A percentile compares a stretch with the other conserved stretches of the same genome.
phyloP scores from a whole-genome alignment of 129 eudicot species.

The Chrysanthemum lavandulifolium region DNA sequence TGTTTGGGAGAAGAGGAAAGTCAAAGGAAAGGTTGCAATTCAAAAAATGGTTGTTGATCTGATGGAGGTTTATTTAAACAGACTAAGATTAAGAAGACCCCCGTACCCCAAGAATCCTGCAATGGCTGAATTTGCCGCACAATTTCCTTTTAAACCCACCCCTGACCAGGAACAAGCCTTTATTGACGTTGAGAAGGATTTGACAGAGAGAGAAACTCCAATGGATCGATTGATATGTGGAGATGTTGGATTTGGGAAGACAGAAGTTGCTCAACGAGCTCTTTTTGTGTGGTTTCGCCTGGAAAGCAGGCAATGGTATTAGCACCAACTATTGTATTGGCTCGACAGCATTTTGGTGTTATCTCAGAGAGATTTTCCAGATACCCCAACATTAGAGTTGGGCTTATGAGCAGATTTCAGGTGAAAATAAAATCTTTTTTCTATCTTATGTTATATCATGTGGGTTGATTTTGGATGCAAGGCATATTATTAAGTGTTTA shows the following conservation, averaged over 20 bases:
- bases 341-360: slow-evolving; percentile 89
- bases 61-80: slow-evolving; percentile 90
- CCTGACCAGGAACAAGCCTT: slow-evolving; percentile 93
- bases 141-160: slow-evolving; percentile 79
- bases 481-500: neutral
- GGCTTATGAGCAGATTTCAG: slow-evolving; percentile 98
- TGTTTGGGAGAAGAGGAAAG: slow-evolving; percentile 91
- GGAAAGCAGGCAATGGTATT: slow-evolving; percentile 96
- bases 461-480: neutral
- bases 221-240: slow-evolving; percentile 97
- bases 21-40: slow-evolving; percentile 94
- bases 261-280: slow-evolving; percentile 95
- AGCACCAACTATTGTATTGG: slow-evolving; percentile 95
- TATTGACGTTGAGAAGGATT: slow-evolving; percentile 85
- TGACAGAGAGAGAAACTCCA: slow-evolving; percentile 89
- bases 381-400: slow-evolving; percentile 70
- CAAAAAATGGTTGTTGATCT: slow-evolving; percentile 96
- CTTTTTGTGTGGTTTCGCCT: slow-evolving; percentile 79
- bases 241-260: slow-evolving; percentile 98
- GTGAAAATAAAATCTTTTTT: slow-evolving; percentile 32
- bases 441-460: slow-evolving; percentile 11
- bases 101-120: slow-evolving; percentile 69
- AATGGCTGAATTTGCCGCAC: slow-evolving; percentile 71
- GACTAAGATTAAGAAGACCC: slow-evolving; percentile 81
- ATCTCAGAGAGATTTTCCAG: slow-evolving; percentile 78